Base-by-base conservation (phyloP, 2,329 filamentous ascomycete genomes). In the Alternaria gansuensis region DNA sequence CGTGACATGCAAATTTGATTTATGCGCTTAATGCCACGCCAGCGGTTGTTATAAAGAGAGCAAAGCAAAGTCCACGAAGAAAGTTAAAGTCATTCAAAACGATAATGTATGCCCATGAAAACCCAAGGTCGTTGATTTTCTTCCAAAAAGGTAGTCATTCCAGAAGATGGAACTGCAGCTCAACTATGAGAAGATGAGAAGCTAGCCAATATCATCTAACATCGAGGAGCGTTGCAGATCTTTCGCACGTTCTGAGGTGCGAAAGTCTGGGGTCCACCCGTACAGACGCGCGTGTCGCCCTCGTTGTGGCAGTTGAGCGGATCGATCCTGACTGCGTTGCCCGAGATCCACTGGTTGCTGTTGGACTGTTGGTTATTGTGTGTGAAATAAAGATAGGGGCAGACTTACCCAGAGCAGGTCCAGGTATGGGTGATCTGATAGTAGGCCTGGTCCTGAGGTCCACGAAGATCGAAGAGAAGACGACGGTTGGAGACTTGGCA, bases 351-450 rank as follows among this genome's bases (percentile, higher is more conserved):
- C 10, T 64, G 62, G 14, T 45, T 51, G n/a, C 65, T 68, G 14
- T 39, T 8, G 11, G 31, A 11, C 3, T 50, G 11, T 62, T 31
- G 63, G 50, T 21, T 8, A 14, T 29, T n/a, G 14, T 6, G n/a
- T 21, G 14, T 17, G 23, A 39, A 21, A 3, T 3, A 10, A 33
- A 9, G 33, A 39, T 24, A 10, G 7, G 24, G 23, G 6, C n/a
- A 23, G 17, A 68, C 71, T 54, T 55, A 76, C 73, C 65, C 66
- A 31, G 69, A 57, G 52, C 73, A 76, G 21, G 39, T 46, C 72
- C 72, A 76, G 6, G 58, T 59, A 57, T 76, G 73, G 1, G 63
- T 65, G 34, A 76, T 61, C 40, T 70, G 68, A 50, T 70, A 74
- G 41, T 65, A 61, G 5, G 63, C 65, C 37, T 60, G 43, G 3